Evolutionary conservation across 352 stramenopile genomes (phyloP).

Genomic region (Globisporangium alternatum): DNA sequence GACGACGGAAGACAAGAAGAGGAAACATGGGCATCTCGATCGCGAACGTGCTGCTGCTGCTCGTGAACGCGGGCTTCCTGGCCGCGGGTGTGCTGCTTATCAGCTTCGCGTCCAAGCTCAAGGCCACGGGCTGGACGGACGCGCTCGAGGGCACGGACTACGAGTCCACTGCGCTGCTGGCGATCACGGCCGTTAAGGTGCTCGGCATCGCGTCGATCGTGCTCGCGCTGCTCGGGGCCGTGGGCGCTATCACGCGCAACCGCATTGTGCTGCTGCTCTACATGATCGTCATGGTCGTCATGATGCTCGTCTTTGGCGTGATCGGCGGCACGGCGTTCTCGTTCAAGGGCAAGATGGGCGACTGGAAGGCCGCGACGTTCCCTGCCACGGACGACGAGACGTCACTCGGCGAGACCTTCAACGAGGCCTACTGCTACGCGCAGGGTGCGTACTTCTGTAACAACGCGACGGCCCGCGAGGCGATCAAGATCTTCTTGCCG

Average conservation of each 20-base stretch:
- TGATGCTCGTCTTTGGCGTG: slow-evolving; percentile 72
- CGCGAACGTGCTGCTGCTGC: slow-evolving; percentile 57
- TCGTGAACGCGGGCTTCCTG: slow-evolving; percentile 78
- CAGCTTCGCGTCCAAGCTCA: slow-evolving; percentile 50
- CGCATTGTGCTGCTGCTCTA: slow-evolving; percentile 71
- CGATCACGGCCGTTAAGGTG: slow-evolving; percentile 43
- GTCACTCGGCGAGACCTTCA: slow-evolving; percentile 67
- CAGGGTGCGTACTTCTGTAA: slow-evolving; percentile 85
- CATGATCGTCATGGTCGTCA: slow-evolving; percentile 60
- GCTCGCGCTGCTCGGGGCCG: slow-evolving; percentile 59
- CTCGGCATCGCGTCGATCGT: slow-evolving; percentile 55
- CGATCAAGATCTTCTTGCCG: slow-evolving; percentile 63
- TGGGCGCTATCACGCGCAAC: slow-evolving; percentile 65
- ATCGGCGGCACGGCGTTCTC: slow-evolving; percentile 65
- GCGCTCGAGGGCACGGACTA: slow-evolving; percentile 73
- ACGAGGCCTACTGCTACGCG: slow-evolving; percentile 83
- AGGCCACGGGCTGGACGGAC: slow-evolving; percentile 70
- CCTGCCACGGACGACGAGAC: slow-evolving; percentile 51
- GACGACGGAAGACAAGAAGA: not conserved
- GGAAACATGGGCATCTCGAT: slow-evolving; percentile 33
- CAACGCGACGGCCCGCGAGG: slow-evolving; percentile 55
- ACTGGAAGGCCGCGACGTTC: slow-evolving; percentile 55
- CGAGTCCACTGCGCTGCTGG: slow-evolving; percentile 38
- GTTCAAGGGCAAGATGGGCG: slow-evolving; percentile 66
- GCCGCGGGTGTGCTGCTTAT: slow-evolving; percentile 60